Conservation (phyloP, 805 yeast species). For the Candida loeiensis region DNA sequence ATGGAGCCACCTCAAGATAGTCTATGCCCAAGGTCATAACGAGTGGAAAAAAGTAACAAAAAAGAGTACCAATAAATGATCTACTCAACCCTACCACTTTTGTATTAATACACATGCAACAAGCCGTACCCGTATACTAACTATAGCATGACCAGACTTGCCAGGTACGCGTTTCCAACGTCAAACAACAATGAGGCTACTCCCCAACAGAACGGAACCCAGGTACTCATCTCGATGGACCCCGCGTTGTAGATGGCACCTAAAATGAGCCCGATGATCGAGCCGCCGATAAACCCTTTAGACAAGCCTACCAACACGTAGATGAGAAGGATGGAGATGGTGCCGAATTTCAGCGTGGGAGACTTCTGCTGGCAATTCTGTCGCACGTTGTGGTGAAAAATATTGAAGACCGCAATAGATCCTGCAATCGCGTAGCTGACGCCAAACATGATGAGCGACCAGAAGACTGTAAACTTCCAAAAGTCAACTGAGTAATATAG, state of each 20-base stretch:
- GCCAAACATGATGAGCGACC: conserved; percentile 71
- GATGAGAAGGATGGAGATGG: conserved; percentile 39
- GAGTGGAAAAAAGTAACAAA: background rate
- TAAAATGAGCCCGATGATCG: conserved; percentile 69
- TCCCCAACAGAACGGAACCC: conserved; percentile 90
- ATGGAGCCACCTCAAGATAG: conserved; percentile 4
- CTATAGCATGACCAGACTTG: conserved; percentile 33
- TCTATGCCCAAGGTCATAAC: background rate
- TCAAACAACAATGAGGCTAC: conserved; percentile 64
- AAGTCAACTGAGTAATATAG: conserved; percentile 70
- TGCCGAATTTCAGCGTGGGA: conserved; percentile 18
- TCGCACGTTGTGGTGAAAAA: conserved; percentile 21
- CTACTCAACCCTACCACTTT: background rate
- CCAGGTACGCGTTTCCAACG: conserved; percentile 62
- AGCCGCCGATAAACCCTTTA: conserved; percentile 70
- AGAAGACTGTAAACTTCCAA: conserved; percentile 76
- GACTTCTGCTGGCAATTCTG: conserved; percentile 5
- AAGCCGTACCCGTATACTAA: too few species aligned
- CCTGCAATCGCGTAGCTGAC: conserved; percentile 67
- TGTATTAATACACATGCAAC: too few species aligned
- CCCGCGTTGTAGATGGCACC: conserved; percentile 79
- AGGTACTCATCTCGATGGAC: conserved; percentile 81
- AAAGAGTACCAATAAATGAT: background rate
- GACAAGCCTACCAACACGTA: conserved; percentile 55
- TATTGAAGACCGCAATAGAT: conserved; percentile 43